Base-by-base conservation (phyloP, 2,329 filamentous ascomycete genomes). In the Alternaria triticina region DNA sequence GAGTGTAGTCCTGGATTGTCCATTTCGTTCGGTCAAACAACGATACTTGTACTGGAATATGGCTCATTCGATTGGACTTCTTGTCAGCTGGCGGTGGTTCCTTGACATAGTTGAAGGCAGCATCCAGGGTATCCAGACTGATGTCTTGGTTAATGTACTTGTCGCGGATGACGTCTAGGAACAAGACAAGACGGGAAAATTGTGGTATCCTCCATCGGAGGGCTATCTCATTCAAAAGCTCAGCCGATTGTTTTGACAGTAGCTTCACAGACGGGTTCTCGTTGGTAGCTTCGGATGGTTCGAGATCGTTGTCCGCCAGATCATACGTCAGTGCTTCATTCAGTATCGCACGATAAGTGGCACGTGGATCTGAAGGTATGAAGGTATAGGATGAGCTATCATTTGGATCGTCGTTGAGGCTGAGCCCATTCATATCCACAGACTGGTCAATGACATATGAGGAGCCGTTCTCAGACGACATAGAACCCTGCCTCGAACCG, bases 121-220 rank as follows among this genome's bases (percentile, higher is more conserved):
- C 87, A 80, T 97, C 94, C 52, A 98, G 82, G 54, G 92, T 94
- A 70, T 95, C 90, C 12, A 96, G 87, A 13, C 88, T 87, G 61
- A 97, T 89, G 73, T 97, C 91, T 68, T 92, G 89, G 69, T 97
- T 91, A 49, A 93, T 83, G 75, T 94, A 98, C 78, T 96, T 96
- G 72, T 94, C 91, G 22, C 90, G 87, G 7, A 93, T 87, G 59
- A 96, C 91, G 81, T 98, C 96, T 36, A 98, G 82, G 72, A 97
- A 90, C 6, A 95, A 82, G 6, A 97, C 89, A 55, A 93, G 85
- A 47, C 94, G 88, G 4, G 93, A 93, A 74, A 90, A 93, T 68
- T 91, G 89, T 3, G 95, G 94, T 65, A 99, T 86, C 54, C 96
- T 90, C 96, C 96, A 99, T 73, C 94, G 89, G 66, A 93, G 83